Percentiles rank a stretch among this genome's conserved stretches.
These are phyloP conservation scores for Luffa acutangula DNA, from an alignment of 306 rosid genomes.

Conservation along the genomic window DNA sequence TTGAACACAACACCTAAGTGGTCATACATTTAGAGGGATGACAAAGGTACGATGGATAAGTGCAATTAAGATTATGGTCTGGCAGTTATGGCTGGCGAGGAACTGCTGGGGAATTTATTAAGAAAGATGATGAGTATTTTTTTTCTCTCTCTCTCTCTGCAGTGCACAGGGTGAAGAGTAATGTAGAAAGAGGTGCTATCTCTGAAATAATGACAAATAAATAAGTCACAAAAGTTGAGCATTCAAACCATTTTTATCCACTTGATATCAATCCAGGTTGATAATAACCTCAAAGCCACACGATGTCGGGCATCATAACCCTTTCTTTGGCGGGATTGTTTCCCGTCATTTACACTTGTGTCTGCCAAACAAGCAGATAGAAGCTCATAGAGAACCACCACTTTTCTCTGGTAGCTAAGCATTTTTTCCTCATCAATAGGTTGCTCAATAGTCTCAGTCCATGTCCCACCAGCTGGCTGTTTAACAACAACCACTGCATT, in stretches of 20 bases:
- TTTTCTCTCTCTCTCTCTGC: background rate
- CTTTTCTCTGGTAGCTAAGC: slow-evolving; percentile 70
- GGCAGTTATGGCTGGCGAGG: background rate
- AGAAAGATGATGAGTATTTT: background rate
- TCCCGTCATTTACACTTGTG: slow-evolving; percentile 31
- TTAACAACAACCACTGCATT: slow-evolving; percentile 18
- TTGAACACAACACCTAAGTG: background rate
- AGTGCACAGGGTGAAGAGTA: background rate
- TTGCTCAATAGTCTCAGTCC: slow-evolving; percentile 27
- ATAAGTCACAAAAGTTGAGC: slow-evolving; percentile 10
- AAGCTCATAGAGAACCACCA: slow-evolving; percentile 68
- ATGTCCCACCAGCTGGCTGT: slow-evolving; percentile 18
- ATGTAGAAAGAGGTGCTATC: background rate
- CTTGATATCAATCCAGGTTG: slow-evolving; percentile 83
- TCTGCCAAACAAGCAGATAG: slow-evolving; percentile 74
- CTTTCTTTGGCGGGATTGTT: slow-evolving; percentile 47
- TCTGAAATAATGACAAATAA: background rate
- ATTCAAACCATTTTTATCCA: slow-evolving; percentile 71
- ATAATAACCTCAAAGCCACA: slow-evolving; percentile 56
- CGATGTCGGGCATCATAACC: slow-evolving; percentile 93
- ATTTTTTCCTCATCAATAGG: slow-evolving; percentile 52
- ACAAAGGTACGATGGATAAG: background rate
- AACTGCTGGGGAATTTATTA: background rate
- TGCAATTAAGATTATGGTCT: background rate
- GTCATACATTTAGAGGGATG: background rate